Base-by-base conservation (phyloP, 208 protist species). In the Leishmania turanica region DNA sequence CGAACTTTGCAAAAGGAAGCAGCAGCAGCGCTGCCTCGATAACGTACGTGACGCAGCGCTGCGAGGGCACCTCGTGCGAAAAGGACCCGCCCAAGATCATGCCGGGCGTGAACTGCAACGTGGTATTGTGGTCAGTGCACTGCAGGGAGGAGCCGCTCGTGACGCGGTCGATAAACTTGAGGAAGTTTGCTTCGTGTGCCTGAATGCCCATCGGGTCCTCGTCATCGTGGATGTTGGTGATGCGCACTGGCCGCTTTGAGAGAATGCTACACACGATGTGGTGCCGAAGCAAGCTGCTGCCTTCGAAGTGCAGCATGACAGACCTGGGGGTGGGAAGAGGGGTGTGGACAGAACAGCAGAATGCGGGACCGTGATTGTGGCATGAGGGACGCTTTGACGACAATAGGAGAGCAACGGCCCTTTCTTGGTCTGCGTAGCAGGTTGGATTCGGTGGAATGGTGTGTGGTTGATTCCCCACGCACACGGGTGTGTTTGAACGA, bases 81-180 rank as follows among this genome's bases (percentile, higher is more conserved):
- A 98, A 97, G 58, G 77, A 92, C 27, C 96, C 96, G 49, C 96
- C 96, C 40, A 97, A 80, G 66, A 98, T 96, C 87, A 98, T 96
- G 37, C 96, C 96, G 4, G 96, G 96, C n/a, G 84, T 90, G 83
- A 98, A 97, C 17, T 84, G 89, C 42, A 98, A 75, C 40, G 80
- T 80, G 9, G 93, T 97, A 83, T 96, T 96, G 84, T 93, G 82
- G 15, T 96, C 87, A 4, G 81, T 88, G 70, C 90, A 90, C 81
- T 96, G 87, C 56, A 98, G 89, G 8, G 78, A 82, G 3, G 94
- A 96, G 2, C 96, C 96, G 73, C 92, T 97, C 24, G 96, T 98
- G 73, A 98, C 83, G 71, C 93, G 92, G 77, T 97, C 95, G 60
- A 98, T 91, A 70, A 98, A 97, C 86, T 97, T 97, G 51, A 98